A percentile compares a stretch with the other conserved stretches of the same genome.
Evolutionary conservation across 225 moss, liverwort and hornwort species (phyloP).

Genomic region (Polytrichum formosum): DNA sequence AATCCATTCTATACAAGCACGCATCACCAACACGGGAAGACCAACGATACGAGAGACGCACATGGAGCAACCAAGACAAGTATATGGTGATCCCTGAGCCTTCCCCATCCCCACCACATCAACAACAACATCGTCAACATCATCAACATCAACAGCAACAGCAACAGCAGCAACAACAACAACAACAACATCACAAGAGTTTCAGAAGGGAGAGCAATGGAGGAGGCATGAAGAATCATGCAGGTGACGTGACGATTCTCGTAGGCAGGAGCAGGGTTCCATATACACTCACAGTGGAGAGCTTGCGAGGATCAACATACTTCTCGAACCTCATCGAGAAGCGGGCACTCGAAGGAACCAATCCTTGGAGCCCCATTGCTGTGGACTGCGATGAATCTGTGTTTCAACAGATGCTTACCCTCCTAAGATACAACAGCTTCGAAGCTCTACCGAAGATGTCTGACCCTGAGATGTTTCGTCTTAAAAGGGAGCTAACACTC

Average conservation of each 20-base stretch:
- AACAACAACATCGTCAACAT: too few species aligned
- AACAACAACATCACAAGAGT: not conserved
- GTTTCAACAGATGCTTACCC: conserved; percentile 29
- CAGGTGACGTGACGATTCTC: conserved; percentile 24
- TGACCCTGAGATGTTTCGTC: conserved; percentile 26
- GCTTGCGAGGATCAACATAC: conserved; percentile 11
- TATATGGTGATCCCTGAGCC: conserved; percentile 23
- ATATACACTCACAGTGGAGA: conserved; percentile 20
- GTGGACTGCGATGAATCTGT: conserved; percentile 33
- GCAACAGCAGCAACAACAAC: too few species aligned
- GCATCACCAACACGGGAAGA: not conserved
- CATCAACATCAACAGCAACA: too few species aligned
- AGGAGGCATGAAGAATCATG: not conserved
- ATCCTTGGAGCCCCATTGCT: conserved; percentile 6
- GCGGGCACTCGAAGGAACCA: not conserved
- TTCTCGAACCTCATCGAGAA: conserved; percentile 21
- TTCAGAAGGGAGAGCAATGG: not conserved
- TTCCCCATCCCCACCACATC: conserved; percentile 15
- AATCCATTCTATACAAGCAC: conserved; percentile 2
- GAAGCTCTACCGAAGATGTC: conserved; percentile 32
- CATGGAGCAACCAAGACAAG: conserved; percentile 21
- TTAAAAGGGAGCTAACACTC: conserved; percentile 22
- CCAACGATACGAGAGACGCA: not conserved
- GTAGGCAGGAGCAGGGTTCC: conserved; percentile 29
- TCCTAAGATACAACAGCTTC: conserved; percentile 27